A percentile compares a stretch with the other conserved stretches of the same genome.
Evolutionary conservation across 2,329 filamentous ascomycete genomes (phyloP).

Genomic region (Xylariaceae sp.): DNA sequence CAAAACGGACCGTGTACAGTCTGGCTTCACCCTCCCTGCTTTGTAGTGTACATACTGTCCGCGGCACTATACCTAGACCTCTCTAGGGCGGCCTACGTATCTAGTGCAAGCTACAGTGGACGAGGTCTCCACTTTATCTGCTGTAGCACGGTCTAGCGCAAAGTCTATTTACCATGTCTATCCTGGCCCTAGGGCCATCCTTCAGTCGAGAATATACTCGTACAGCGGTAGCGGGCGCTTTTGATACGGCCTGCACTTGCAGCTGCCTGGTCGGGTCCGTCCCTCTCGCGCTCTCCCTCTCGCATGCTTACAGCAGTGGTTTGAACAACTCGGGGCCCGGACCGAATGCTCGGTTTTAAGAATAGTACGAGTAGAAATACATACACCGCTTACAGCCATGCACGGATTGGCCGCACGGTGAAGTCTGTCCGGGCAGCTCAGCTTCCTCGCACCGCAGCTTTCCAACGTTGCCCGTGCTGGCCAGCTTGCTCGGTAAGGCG

Average conservation of each 20-base stretch:
- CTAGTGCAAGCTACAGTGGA: background rate
- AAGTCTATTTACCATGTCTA: constrained; percentile 24
- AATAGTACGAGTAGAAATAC: background rate
- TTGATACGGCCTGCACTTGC: constrained; percentile 3
- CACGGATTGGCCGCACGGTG: no score
- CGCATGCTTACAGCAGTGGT: no score
- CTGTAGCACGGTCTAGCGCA: constrained; percentile 19
- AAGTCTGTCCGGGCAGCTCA: no score
- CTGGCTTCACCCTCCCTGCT: background rate
- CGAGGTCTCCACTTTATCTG: background rate
- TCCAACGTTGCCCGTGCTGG: no score
- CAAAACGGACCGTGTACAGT: background rate
- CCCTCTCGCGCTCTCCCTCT: no score
- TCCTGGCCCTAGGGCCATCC: constrained; percentile 16
- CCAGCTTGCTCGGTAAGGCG: no score
- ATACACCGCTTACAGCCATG: constrained; percentile 6
- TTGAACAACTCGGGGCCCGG: constrained; percentile 1
- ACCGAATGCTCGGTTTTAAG: background rate
- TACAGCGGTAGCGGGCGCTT: background rate
- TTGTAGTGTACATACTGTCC: background rate
- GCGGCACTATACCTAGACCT: background rate
- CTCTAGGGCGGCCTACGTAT: background rate
- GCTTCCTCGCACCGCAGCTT: no score
- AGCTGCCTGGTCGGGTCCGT: background rate
- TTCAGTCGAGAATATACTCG: background rate